Conservation (phyloP, 176 grass and related monocot species). For the Tillandsia leiboldiana region DNA sequence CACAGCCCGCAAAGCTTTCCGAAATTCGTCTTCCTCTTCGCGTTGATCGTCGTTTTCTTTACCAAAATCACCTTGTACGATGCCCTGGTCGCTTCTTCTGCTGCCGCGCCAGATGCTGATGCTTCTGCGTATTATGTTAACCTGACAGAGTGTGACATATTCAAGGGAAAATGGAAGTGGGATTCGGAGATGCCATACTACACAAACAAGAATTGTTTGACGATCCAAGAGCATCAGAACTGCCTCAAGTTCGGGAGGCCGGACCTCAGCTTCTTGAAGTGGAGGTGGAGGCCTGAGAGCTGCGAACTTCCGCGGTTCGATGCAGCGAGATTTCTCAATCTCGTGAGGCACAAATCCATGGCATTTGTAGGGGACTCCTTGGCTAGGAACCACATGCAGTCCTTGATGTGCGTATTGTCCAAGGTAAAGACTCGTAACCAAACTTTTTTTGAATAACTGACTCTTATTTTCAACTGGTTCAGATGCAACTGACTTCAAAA, state of each 20-base stretch:
- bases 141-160: slow-evolving; percentile 29
- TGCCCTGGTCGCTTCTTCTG: not conserved
- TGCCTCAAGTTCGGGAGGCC: slow-evolving; percentile 70
- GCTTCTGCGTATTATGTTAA: not conserved
- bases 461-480: too few species aligned
- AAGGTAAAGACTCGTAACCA: slow-evolving; percentile 7
- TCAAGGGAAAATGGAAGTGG: slow-evolving; percentile 38
- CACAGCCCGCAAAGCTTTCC: not conserved
- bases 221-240: slow-evolving; percentile 80
- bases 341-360: slow-evolving; percentile 31
- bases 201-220: slow-evolving; percentile 38
- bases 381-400: slow-evolving; percentile 81
- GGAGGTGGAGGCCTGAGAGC: slow-evolving; percentile 39
- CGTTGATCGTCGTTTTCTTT: not conserved
- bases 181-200: slow-evolving; percentile 41
- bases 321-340: slow-evolving; percentile 31
- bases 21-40: not conserved
- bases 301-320: slow-evolving; percentile 64
- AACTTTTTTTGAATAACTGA: not conserved
- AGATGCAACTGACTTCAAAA: too few species aligned
- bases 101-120: not conserved
- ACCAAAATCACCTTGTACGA: not conserved
- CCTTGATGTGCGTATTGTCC: slow-evolving; percentile 58
- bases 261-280: slow-evolving; percentile 39
- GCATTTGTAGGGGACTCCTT: slow-evolving; percentile 71